These are phyloP conservation scores for Phytophthora kernoviae DNA, from an alignment of 352 stramenopile species.

Conservation along the genomic window DNA sequence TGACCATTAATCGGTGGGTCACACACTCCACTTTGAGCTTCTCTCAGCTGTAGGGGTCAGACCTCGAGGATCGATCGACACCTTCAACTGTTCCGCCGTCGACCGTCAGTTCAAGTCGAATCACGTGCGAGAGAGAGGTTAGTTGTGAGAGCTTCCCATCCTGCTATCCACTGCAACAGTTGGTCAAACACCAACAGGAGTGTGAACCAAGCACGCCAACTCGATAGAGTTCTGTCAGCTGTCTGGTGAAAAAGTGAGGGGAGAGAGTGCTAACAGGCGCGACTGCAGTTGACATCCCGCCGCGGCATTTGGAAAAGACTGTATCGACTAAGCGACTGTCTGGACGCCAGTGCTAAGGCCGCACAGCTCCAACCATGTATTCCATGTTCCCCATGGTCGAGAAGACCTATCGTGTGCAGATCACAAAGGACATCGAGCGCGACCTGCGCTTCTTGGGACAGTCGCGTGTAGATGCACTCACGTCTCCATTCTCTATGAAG, in stretches of 20 bases:
- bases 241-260: conserved; percentile 17
- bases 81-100: conserved; percentile 7
- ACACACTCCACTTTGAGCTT: neutral
- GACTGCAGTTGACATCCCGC: neutral
- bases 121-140: neutral
- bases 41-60: conserved; percentile 10
- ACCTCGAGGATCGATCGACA: conserved; percentile 14
- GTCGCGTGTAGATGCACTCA: conserved; percentile 81
- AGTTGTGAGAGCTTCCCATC: conserved; percentile 10
- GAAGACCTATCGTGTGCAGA: conserved; percentile 79
- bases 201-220: conserved; percentile 21
- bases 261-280: conserved; percentile 10
- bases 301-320: conserved; percentile 30
- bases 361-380: conserved; percentile 34
- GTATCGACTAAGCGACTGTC: neutral
- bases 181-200: conserved; percentile 8
- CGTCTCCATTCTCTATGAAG: conserved; percentile 80
- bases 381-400: conserved; percentile 88
- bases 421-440: conserved; percentile 84
- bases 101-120: neutral
- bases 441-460: conserved; percentile 85
- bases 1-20: neutral
- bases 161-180: conserved; percentile 24
- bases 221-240: conserved; percentile 20
- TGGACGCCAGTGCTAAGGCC: neutral